phyloP scores from a whole-genome alignment of 345 rosid genomes.

The Melastoma malabathricum region DNA sequence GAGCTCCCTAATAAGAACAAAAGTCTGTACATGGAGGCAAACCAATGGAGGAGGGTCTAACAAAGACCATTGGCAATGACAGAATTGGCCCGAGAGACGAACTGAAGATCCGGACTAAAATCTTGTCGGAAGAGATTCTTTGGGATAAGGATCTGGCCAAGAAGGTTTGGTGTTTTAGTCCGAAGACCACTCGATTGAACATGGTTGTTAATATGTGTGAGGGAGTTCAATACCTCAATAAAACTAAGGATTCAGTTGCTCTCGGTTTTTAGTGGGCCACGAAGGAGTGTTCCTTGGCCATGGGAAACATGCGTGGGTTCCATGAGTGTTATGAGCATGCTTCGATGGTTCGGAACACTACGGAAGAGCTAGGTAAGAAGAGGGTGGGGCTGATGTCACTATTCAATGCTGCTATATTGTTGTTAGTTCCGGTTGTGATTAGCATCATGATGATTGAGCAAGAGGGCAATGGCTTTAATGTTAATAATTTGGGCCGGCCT shows the following conservation, averaged over 20 bases:
- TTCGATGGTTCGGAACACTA: constrained; percentile 50
- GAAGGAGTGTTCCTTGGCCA: constrained; percentile 57
- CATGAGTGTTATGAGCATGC: constrained; percentile 74
- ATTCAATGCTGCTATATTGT: constrained; percentile 47
- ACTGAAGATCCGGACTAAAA: constrained; percentile 59
- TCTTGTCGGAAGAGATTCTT: constrained; percentile 53
- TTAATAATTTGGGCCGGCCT: constrained; percentile 73
- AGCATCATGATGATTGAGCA: constrained; percentile 37
- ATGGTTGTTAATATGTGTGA: constrained; percentile 82
- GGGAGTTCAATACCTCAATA: constrained; percentile 78
- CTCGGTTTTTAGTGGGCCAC: constrained; percentile 90
- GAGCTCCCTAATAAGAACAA: no score
- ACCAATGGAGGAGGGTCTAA: constrained; percentile 64
- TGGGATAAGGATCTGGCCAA: constrained; percentile 84
- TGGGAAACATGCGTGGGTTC: constrained; percentile 78
- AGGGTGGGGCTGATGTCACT: constrained; percentile 54
- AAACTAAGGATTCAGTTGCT: constrained; percentile 84
- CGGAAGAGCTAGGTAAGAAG: constrained; percentile 51
- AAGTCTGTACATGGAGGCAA: constrained; percentile 84
- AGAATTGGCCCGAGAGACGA: constrained; percentile 78
- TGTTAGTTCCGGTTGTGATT: constrained; percentile 61
- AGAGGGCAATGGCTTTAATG: constrained; percentile 32
- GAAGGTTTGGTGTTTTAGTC: constrained; percentile 84
- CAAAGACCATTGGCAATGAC: constrained; percentile 75
- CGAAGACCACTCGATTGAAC: constrained; percentile 73